These are phyloP conservation scores for Citrus sinensis DNA, from an alignment of 345 rosid genomes.

Conservation along the genomic window DVS_A1.0 CM039166.1:7387501-7388000, in stretches of 20 bases:
- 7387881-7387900: slow-evolving; percentile 44
- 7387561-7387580: background rate
- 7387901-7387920: slow-evolving; percentile 82
- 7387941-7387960: slow-evolving; percentile 99
- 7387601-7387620: slow-evolving; percentile 73
- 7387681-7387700: slow-evolving; percentile 84
- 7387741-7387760: slow-evolving; percentile 90
- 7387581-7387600: background rate
- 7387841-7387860: slow-evolving; percentile 65
- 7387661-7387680: slow-evolving; percentile 89
- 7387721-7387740: slow-evolving; percentile 82
- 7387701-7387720: slow-evolving; percentile 86
- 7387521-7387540: too few species aligned
- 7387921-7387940: slow-evolving; percentile 78
- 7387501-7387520: background rate
- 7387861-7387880: slow-evolving; percentile 27
- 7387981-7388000: background rate
- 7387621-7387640: slow-evolving; percentile 73
- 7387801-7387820: slow-evolving; percentile 65
- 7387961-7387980: slow-evolving; percentile 84
- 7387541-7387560: background rate
- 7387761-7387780: slow-evolving; percentile 57
- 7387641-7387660: slow-evolving; percentile 81
- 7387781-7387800: slow-evolving; percentile 78
- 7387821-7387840: slow-evolving; percentile 81